phyloP scores from a whole-genome alignment of 768 basidiomycete species.

The Pleurotus salmoneostramineus region DNA sequence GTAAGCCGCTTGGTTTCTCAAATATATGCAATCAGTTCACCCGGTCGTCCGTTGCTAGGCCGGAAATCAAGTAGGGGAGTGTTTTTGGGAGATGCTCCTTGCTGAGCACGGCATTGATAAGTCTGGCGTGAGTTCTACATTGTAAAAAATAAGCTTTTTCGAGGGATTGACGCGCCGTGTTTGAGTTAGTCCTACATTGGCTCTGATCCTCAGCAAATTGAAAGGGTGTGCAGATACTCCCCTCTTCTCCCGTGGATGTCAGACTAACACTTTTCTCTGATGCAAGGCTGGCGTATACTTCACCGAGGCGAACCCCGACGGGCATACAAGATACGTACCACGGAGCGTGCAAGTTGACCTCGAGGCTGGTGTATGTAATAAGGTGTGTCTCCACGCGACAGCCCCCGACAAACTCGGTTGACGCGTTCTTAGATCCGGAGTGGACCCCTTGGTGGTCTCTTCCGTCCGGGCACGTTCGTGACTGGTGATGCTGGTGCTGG shows the following conservation, averaged over 20 bases:
- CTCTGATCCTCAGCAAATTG: conserved; percentile 69
- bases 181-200: conserved; percentile 60
- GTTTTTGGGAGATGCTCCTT: conserved; percentile 87
- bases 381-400: conserved; percentile 36
- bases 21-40: conserved; percentile 8
- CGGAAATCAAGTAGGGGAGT: conserved; percentile 77
- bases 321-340: conserved; percentile 75
- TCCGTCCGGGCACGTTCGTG: conserved; percentile 85
- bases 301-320: conserved; percentile 54
- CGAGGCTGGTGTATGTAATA: conserved; percentile 82
- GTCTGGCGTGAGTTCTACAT: conserved; percentile 48
- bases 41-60: conserved; percentile 36
- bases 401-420: background rate
- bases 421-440: conserved; percentile 47
- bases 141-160: background rate
- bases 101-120: conserved; percentile 81
- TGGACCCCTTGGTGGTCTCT: conserved; percentile 69
- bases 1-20: conserved; percentile 35
- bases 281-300: conserved; percentile 79
- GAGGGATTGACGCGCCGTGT: conserved; percentile 8
- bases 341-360: conserved; percentile 89
- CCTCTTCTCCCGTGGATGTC: no score
- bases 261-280: conserved; percentile 13
- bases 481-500: conserved; percentile 64
- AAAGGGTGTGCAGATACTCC: conserved; percentile 40